Base-by-base conservation (phyloP, 2,329 filamentous ascomycete genomes). In the Pezicula neosporulosa region DNA sequence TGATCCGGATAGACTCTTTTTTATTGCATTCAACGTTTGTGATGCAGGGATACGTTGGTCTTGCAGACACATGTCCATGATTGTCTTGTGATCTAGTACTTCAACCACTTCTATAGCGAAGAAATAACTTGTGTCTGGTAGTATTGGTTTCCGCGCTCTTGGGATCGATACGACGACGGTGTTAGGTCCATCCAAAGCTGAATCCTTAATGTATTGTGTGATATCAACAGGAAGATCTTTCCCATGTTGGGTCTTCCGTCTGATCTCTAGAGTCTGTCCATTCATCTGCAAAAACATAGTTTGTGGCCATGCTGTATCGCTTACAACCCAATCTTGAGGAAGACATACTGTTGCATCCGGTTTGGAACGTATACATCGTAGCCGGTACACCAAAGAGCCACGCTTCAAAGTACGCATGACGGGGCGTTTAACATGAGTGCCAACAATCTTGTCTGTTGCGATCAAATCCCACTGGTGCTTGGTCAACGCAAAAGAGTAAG, bases 161-260 rank as follows among this genome's bases (percentile, higher is more conserved):
- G 56, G 51, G 15, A 60, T 60, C 15, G 61, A 59, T 9, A 64
- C 24, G 9, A 49, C 56, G 28, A 64, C 54, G 37, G 46, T 47
- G 41, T 61, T 59, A 8, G 21, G 44, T 48, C 15, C 42, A 43
- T 12, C 56, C 16, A 19, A 53, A 38, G 19, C 42, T 12, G 51
- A 21, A 42, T 49, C n/a, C 33, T 41, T 58, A 18, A 70, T 53
- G 9, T 80, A 66, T 1, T 66, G 55, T 2, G 90, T 91, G 21
- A 96, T 72, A 58, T 96, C 90, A 6, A 89, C 73, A 0, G 92
- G 85, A 8, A 90, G 68, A 60, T 95, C 89, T 59, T 85, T 89
- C 10, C 85, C 85, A 62, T 92, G 80, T 55, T 94, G 85, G 1
- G 81, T 67, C 60, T 89, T 90, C 27, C 87, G 80, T 38, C 86